Base-by-base conservation (phyloP, 2,329 filamentous ascomycete genomes). In the Aquanectria penicillioides region DNA sequence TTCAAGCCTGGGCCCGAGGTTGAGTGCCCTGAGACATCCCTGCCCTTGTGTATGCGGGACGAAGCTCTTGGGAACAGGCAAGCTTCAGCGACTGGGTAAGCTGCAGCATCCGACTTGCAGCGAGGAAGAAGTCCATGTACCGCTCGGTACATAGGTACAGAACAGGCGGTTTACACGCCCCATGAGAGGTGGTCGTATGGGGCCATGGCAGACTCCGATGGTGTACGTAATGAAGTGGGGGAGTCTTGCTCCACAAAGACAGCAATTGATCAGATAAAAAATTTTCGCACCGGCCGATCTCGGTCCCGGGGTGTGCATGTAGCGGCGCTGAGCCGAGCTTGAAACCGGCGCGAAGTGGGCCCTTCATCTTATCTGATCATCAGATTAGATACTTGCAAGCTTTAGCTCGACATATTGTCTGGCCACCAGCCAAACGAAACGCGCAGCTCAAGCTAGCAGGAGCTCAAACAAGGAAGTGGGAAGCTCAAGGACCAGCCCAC, bases 351-450 rank as follows among this genome's bases (percentile, higher is more conserved):
- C 26, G 7, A 26, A 48, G 40, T 47, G 62, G 50, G 40, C 31
- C 36, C 18, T 54, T 66, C 70, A 78, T 78, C 76, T 78, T 77
- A 78, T 78, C 76, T 72, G 76, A 78, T 78, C 65, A 78, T 78
- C 76, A 75, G 75, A 78, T 78, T 76, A 78, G 73, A 77, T 77
- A 71, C 58, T 34, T 61, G 49, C 47, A 47, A 41, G 2, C 18
- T 31, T 50, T 28, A 12, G n/a, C 15, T 6, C 36, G n/a, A 38
- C 13, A 25, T 17, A 10, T 51, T 43, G 38, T 22, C 13, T 65
- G 56, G 26, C 36, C 29, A 28, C 55, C 18, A 37, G 13, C n/a
- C 13, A 13, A 17, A n/a, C 10, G 26, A 11, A 38, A 51, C n/a
- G 15, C 18, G 18, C 8, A 28, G 26, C 48, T 41, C 36, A 43